Conservation (phyloP, 768 basidiomycete genomes). For the Dioszegia hungarica region DNA sequence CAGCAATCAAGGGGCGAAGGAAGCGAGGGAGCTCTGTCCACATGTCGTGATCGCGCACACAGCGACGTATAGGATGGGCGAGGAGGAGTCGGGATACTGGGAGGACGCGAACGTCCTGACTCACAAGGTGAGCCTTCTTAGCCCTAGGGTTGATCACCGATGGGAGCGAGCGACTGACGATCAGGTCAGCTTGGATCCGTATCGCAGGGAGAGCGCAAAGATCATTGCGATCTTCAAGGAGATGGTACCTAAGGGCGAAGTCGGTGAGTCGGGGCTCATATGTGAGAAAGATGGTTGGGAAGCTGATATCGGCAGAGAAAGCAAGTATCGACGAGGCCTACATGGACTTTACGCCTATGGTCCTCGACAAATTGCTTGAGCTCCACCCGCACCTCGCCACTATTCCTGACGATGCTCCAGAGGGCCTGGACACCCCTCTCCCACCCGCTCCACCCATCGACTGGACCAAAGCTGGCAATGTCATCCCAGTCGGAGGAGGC, state of each 20-base stretch:
- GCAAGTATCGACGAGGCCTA: constrained; percentile 97
- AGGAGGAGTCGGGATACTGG: constrained; percentile 76
- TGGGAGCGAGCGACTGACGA: no score
- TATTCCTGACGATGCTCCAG: constrained; percentile 63
- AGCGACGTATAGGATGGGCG: constrained; percentile 69
- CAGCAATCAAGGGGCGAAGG: constrained; percentile 44
- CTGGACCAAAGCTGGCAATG: constrained; percentile 39
- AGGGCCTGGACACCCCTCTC: constrained; percentile 56
- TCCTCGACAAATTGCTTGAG: constrained; percentile 66
- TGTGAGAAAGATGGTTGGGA: neutral
- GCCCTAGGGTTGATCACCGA: no score
- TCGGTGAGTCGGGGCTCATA: constrained; percentile 56
- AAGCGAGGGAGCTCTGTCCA: constrained; percentile 80
- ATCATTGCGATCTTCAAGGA: constrained; percentile 77
- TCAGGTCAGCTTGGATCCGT: constrained; percentile 62
- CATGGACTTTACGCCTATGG: constrained; percentile 77
- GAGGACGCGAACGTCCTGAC: constrained; percentile 76
- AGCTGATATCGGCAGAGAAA: constrained; percentile 61
- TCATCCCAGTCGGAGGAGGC: constrained; percentile 28
- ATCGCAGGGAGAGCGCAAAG: constrained; percentile 81
- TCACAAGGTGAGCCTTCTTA: constrained; percentile 79
- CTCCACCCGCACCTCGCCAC: constrained; percentile 70
- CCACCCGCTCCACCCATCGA: constrained; percentile 43
- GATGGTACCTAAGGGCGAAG: constrained; percentile 68
- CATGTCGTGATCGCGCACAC: constrained; percentile 79